Percentiles rank a stretch among this genome's conserved stretches.
Conservation (phyloP, 2,329 filamentous ascomycete genomes). For the Dactylellina cionopaga region DNA sequence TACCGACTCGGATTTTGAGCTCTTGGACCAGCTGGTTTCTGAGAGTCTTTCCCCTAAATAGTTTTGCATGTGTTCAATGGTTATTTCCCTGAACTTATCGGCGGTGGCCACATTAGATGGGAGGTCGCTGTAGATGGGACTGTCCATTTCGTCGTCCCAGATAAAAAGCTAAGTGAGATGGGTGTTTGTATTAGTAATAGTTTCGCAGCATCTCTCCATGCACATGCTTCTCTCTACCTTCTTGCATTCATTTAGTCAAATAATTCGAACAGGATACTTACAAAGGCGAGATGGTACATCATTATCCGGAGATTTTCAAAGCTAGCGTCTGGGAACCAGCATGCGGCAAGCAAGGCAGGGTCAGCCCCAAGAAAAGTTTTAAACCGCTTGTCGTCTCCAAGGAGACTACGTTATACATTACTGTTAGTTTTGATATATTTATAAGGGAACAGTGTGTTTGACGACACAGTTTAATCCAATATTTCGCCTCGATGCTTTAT, state of each 20-base stretch:
- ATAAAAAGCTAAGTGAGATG: slow-evolving; percentile 32
- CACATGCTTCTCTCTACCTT: too few species aligned
- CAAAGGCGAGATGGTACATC: slow-evolving; percentile 29
- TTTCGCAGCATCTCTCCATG: too few species aligned
- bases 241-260: too few species aligned
- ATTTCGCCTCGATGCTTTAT: too few species aligned
- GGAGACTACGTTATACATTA: too few species aligned
- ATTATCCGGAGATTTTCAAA: slow-evolving; percentile 38
- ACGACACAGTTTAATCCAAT: too few species aligned
- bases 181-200: neutral
- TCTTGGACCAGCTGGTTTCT: neutral
- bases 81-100: slow-evolving; percentile 27
- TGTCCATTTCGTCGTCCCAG: slow-evolving; percentile 51
- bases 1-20: slow-evolving; percentile 7
- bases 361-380: slow-evolving; percentile 12
- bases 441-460: too few species aligned
- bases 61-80: slow-evolving; percentile 15
- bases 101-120: slow-evolving; percentile 13
- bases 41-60: slow-evolving; percentile 20
- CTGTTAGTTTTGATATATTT: too few species aligned
- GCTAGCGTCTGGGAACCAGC: slow-evolving; percentile 36
- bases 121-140: slow-evolving; percentile 11
- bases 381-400: too few species aligned
- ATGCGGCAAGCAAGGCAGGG: slow-evolving; percentile 3
- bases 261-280: too few species aligned